Evolutionary conservation across 176 grass and related monocot species (phyloP), one percentile per base, ranked within the genome.

Genomic region (Oryza australiensis): DNA sequence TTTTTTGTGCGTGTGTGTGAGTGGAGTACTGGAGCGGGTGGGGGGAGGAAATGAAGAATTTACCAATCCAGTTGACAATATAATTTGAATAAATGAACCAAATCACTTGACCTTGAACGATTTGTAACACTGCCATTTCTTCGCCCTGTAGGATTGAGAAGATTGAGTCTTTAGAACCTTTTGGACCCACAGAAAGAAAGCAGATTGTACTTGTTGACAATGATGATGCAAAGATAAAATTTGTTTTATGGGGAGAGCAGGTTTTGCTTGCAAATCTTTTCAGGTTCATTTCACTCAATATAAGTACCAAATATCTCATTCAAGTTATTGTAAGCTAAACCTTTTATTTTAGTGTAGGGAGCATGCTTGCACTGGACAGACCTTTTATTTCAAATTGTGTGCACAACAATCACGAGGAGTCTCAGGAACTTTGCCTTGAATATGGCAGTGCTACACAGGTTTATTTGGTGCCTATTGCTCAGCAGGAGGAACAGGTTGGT

Each of bases 211-310:
- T 98, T 66, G 89, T 88, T 88, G 95, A 98, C 72, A 80, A 87
- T 76, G 92, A 93, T 79, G 92, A 70, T 81, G 81, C 20, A 51
- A 93, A 84, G 30, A 92, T 98, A 53, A 92, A 93, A 55, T 94
- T 98, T 89, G 79, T 98, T 84, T 87, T 98, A 76, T 98, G 95
- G 95, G 95, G 92, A 70, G 95, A 98, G 63, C 95, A 98, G 82
- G 48, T 91, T 93, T 86, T 80, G 43, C 92, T 98, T 93, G 90
- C 95, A 81, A 98, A 94, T 89, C 84, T 98, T 87, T 89, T 94
- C 82, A 98, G 95, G 95, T 98, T 53, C 24, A 83, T 76, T 84
- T 65, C 65, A 78, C 24, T 73, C 74, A 33, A 63, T 76, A 40
- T 72, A 80, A 63, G 48, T 78, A 85, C 16, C 29, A 51, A 40